Evolutionary conservation across 495 filamentous ascomycete species (phyloP), one percentile per base, ranked within the genome.

Genomic region (Talaromyces borbonicus): DNA sequence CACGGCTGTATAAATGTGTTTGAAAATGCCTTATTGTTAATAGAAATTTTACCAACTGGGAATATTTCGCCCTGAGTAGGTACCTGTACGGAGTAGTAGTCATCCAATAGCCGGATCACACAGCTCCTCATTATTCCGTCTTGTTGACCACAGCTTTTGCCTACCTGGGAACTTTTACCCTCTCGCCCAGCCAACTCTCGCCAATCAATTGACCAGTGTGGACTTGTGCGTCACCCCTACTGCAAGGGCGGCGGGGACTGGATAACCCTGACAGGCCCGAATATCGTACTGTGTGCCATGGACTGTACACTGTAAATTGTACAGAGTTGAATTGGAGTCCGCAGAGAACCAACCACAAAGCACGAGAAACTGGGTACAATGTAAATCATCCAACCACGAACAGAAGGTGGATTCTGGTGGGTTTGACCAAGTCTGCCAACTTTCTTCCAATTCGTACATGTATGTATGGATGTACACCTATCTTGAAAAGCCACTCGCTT

Each of bases 211-310:
- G 8, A 8, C 16, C 22, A 9, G 35, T 20, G 8, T 20, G 35
- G 12, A 22, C 35, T 20, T n/a, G n/a, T 38, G 35, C 35, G 11
- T 38, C 22, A 20, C 6, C 12, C 16, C 16, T 38, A 20, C 19
- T 38, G 35, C 35, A 38, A 38, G 35, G 35, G 35, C 35, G 35
- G 35, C n/a, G 35, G 35, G 16, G 8, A 38, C 35, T 38, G 35
- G n/a, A 9, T 20, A 38, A 38, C 35, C 35, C 35, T 38, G 35
- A 38, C 35, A n/a, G n/a, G n/a, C n/a, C n/a, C n/a, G n/a, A n/a
- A n/a, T n/a, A n/a, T n/a, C n/a, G n/a, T n/a, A n/a, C n/a, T n/a
- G n/a, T n/a, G n/a, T n/a, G n/a, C n/a, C n/a, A n/a, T n/a, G n/a
- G 35, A 12, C 35, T 22, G 33, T 14, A 14, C 33, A 18, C 14